A percentile compares a stretch with the other conserved stretches of the same genome.
These are phyloP conservation scores for Hypoxylon sp. DNA, from an alignment of 2,329 filamentous ascomycete genomes.

Conservation along the genomic window DNA sequence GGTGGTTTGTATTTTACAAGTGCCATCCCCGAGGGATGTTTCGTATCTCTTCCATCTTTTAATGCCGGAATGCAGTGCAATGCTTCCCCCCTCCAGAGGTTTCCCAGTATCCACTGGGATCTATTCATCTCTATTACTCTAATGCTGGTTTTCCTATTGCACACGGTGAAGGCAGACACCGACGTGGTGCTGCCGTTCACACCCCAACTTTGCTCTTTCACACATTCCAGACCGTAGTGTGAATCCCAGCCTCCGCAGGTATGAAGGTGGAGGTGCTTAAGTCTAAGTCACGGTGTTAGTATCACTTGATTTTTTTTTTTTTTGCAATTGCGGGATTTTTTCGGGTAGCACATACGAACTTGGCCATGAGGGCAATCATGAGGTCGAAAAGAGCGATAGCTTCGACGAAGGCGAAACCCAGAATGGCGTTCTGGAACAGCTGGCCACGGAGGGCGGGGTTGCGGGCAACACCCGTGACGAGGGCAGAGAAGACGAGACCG, in stretches of 20 bases:
- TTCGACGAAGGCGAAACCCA: conserved; percentile 95
- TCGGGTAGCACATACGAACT: conserved; percentile 69
- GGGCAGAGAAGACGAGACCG: conserved; percentile 90
- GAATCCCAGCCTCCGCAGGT: conserved; percentile 43
- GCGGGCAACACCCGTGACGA: conserved; percentile 88
- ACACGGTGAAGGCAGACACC: conserved; percentile 38
- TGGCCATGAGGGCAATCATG: conserved; percentile 94
- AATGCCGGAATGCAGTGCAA: conserved; percentile 46
- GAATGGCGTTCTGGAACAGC: conserved; percentile 96
- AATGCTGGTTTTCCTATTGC: conserved; percentile 46
- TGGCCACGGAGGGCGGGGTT: conserved; percentile 94
- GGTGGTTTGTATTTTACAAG: conserved; percentile 39
- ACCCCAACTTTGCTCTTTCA: conserved; percentile 40
- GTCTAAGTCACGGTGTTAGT: conserved; percentile 40
- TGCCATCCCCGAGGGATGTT: conserved; percentile 25
- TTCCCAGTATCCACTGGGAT: conserved; percentile 38
- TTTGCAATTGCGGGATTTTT: conserved; percentile 17
- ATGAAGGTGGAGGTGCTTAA: conserved; percentile 44
- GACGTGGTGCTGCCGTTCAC: conserved; percentile 35
- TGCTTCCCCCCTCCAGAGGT: conserved; percentile 37
- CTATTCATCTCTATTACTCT: conserved; percentile 48
- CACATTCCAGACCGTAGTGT: conserved; percentile 42
- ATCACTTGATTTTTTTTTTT: background rate
- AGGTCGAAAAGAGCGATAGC: conserved; percentile 89
- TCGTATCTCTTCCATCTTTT: conserved; percentile 46